These are phyloP conservation scores for Lentinula novae-zelandiae DNA, from an alignment of 1,284 basidiomycete species.

Conservation along the genomic window DNA sequence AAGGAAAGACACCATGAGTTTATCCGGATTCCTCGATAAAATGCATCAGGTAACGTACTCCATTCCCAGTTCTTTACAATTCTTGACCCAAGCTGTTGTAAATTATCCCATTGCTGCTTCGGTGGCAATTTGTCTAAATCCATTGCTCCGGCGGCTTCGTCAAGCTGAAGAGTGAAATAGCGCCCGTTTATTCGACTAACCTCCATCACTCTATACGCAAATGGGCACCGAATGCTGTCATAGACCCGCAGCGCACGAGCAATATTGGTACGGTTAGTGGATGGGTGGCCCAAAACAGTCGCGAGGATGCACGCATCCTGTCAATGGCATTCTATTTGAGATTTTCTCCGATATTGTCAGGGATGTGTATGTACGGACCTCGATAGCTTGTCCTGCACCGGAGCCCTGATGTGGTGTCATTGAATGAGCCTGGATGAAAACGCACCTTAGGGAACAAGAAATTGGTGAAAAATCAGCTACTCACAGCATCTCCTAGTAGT, in stretches of 20 bases:
- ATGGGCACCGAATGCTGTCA: constrained; percentile 23
- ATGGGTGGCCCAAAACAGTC: constrained; percentile 39
- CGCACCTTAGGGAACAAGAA: neutral
- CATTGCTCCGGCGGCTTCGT: constrained; percentile 20
- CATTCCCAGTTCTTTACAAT: constrained; percentile 44
- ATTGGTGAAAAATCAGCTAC: constrained; percentile 10
- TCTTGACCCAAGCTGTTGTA: constrained; percentile 30
- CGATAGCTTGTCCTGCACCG: constrained; percentile 38
- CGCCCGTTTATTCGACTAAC: constrained; percentile 42
- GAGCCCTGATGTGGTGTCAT: constrained; percentile 37
- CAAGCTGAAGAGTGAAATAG: constrained; percentile 34
- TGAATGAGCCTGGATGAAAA: constrained; percentile 29
- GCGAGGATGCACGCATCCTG: constrained; percentile 35
- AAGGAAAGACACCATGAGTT: neutral
- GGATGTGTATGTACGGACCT: constrained; percentile 22
- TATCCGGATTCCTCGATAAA: neutral
- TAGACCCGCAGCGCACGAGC: constrained; percentile 31
- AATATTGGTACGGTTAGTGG: constrained; percentile 30
- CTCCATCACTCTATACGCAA: constrained; percentile 34
- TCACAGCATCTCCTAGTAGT: constrained; percentile 44
- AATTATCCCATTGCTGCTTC: constrained; percentile 25
- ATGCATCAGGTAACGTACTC: constrained; percentile 17
- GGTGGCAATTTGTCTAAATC: constrained; percentile 25
- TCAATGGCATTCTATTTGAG: neutral
- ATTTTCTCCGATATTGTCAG: neutral